These are phyloP conservation scores for Trichosporon ovoides DNA, from an alignment of 1,284 basidiomycete species.

Conservation along the genomic window DNA sequence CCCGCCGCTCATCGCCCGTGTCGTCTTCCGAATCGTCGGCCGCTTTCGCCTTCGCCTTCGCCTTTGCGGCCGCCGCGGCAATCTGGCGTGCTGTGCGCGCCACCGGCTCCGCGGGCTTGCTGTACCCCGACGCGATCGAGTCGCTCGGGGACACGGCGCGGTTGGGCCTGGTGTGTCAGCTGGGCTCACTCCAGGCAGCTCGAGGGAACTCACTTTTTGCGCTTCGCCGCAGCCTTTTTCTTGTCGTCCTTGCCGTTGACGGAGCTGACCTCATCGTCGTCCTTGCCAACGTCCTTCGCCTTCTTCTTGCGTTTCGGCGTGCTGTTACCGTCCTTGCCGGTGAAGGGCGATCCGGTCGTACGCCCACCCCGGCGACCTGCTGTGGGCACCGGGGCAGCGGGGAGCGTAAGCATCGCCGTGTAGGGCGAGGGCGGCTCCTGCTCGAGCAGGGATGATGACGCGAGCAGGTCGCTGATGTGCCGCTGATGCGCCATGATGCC, in stretches of 20 bases:
- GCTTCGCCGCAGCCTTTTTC: slow-evolving; percentile 34
- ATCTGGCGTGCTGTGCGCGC: slow-evolving; percentile 45
- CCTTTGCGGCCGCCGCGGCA: slow-evolving; percentile 41
- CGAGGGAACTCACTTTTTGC: slow-evolving; percentile 37
- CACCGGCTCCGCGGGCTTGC: slow-evolving; percentile 27
- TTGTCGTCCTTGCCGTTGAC: slow-evolving; percentile 32
- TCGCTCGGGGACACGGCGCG: slow-evolving; percentile 42
- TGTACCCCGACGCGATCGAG: slow-evolving; percentile 39
- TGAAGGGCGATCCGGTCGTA: slow-evolving; percentile 41
- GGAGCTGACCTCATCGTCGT: slow-evolving; percentile 44
- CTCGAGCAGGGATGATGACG: slow-evolving; percentile 50
- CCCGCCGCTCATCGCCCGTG: slow-evolving; percentile 25
- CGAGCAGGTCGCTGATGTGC: slow-evolving; percentile 56
- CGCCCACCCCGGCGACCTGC: slow-evolving; percentile 34
- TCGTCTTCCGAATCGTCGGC: slow-evolving; percentile 39
- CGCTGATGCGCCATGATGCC: slow-evolving; percentile 66
- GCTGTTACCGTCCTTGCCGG: slow-evolving; percentile 23
- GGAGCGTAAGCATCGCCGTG: slow-evolving; percentile 60
- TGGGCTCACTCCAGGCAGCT: not conserved
- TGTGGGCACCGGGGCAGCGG: slow-evolving; percentile 56
- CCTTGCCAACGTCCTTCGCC: slow-evolving; percentile 23
- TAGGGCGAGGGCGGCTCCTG: slow-evolving; percentile 48
- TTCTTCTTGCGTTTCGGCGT: slow-evolving; percentile 44
- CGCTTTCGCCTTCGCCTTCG: slow-evolving; percentile 25
- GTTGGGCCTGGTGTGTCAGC: slow-evolving; percentile 23